Evolutionary conservation across 345 rosid species (phyloP), one percentile per base, ranked within the genome.

Genomic region (Ricinus communis): DNA sequence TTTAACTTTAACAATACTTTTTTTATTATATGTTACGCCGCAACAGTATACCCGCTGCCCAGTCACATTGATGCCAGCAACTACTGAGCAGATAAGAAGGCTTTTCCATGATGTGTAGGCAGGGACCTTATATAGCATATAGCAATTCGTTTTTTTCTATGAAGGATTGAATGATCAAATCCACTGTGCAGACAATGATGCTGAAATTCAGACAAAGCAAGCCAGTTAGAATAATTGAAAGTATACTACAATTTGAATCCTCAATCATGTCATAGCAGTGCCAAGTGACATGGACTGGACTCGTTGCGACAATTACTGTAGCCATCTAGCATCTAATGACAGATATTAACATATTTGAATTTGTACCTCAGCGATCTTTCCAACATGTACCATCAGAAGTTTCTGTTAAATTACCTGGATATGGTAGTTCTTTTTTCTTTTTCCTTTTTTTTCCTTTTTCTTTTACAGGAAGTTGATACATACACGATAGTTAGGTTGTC

Each of bases 31-130:
- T n/a, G 61, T 70, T 50, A 19, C 61, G 11, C 62, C 57, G 67
- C 45, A 45, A 59, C 96, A 90, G 99, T 95, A 92, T 73, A 88
- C 90, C 66, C 90, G 98, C 59, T 95, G 99, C 76, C 99, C 98
- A 0, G 83, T 88, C 54, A 92, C 97, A 19, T 79, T 95, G 85
- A 87, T 87, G 88, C 91, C 97, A 0, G 84, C 94, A 25, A 80
- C 70, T 28, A 87, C 84, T 63, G 99, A 90, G 75, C 89, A 93
- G 80, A 89, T 92, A 83, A 84, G 99, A 79, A 85, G 99, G 84
- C 85, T 95, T 66, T 95, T 95, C 81, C 98, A 92, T 22, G 97
- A 92, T 75, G 54, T 92, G 78, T 92, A 88, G 82, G 52, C 36
- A 61, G 50, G 30, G 53, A 57, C 3, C 51, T 25, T 18, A 36